Evolutionary conservation across 805 yeast genomes (phyloP).

Genomic region (Ogataea corticis): DNA sequence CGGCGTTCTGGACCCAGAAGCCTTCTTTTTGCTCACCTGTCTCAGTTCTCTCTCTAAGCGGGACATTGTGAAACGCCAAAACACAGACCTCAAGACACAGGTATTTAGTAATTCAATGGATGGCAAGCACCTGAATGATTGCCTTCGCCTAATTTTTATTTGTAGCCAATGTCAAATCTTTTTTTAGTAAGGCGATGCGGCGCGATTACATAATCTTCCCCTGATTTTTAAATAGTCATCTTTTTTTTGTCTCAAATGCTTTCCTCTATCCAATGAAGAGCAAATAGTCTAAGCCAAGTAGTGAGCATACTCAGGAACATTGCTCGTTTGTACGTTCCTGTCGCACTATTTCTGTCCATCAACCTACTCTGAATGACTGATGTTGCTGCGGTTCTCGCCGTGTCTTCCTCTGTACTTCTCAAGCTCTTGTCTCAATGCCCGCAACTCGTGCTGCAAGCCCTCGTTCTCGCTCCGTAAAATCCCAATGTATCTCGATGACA

Average conservation of each 20-base stretch:
- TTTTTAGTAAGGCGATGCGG: background rate
- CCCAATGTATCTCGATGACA: constrained; percentile 72
- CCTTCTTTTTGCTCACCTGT: constrained; percentile 5
- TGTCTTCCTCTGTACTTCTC: constrained; percentile 7
- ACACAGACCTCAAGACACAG: too few relatives aligned
- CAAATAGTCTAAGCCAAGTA: background rate
- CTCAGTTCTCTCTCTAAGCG: constrained; percentile 22
- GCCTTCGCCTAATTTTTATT: background rate
- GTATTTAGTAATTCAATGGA: too few relatives aligned
- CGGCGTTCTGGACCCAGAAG: constrained; percentile 20
- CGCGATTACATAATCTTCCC: background rate
- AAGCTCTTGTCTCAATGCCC: constrained; percentile 32
- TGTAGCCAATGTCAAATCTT: background rate
- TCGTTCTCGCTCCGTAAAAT: constrained; percentile 41
- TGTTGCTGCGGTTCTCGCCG: constrained; percentile 13
- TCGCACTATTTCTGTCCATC: constrained; percentile 7
- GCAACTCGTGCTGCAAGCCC: constrained; percentile 38
- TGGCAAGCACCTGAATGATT: background rate
- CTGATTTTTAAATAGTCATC: too few relatives aligned
- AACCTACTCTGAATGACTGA: constrained; percentile 24
- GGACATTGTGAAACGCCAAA: constrained; percentile 14
- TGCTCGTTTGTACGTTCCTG: constrained; percentile 1
- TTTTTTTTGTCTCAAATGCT: too few relatives aligned
- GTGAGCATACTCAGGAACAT: background rate
- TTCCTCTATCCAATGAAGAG: too few relatives aligned